Base-by-base conservation (phyloP, 2,329 filamentous ascomycete species). In the Erysiphe pulchra region DNA sequence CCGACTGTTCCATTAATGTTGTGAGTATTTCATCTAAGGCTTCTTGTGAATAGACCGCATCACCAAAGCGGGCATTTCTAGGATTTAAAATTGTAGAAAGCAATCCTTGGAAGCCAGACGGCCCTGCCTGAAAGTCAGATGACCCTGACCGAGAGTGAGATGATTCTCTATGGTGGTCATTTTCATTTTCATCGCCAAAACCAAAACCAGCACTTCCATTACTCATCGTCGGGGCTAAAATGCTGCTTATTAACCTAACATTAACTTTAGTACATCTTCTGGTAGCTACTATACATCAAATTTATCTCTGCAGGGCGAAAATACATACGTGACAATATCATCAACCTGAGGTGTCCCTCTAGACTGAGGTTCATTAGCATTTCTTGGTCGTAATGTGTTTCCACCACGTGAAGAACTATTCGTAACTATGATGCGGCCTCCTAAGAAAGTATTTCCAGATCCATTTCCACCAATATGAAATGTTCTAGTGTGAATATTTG, bases 21-120 rank as follows among this genome's bases (percentile, higher is more conserved):
- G 82, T 80, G 47, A 98, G 80, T 51, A 95, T 82, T 32, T 80
- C 74, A 58, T 98, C 87, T 31, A 95, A 65, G 2, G 81, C 86
- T 62, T 93, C 85, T 61, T 95, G 83, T 0, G 80, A 80, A 59
- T 87, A 92, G 1, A 93, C 87, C 8, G 77, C 82, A 59, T 95
- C 87, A 17, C 85, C 82, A 48, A 71, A 67, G 14, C 65, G 61
- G 8, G 63, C 67, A 47, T 66, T 63, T n/a, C 61, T 62, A 13
- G 70, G 69, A 45, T 67, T 68, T 36, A 76, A 59, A 20, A 77
- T 52, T 33, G 59, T 58, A 8, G 62, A 62, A 16, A 78, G 59
- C 5, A 77, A 61, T n/a, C 70, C 66, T 32, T 67, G 66, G 4
- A 76, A 56, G 31, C 63, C 63, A 14, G n/a, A 6, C 12, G 18